phyloP scores from a whole-genome alignment of 176 grass and related monocot genomes.

The Cenchrus fungigraminus region DNA sequence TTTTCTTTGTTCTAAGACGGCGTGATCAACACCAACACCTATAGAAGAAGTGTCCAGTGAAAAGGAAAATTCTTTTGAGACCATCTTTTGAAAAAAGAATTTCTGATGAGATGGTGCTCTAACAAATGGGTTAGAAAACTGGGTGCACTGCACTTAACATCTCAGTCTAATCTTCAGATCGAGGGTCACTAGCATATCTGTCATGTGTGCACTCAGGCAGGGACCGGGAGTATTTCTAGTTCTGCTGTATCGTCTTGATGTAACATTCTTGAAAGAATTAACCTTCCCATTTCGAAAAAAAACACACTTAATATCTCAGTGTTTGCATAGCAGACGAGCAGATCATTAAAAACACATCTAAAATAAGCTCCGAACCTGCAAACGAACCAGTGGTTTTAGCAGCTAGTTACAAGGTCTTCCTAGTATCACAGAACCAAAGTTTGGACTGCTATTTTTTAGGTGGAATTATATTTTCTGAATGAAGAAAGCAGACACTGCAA shows the following conservation, averaged over 20 bases:
- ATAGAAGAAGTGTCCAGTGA: not conserved
- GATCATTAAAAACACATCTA: not conserved
- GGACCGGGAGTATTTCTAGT: no score
- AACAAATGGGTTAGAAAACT: not conserved
- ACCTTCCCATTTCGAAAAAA: no score
- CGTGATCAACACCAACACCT: not conserved
- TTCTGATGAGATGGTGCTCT: not conserved
- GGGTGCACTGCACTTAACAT: not conserved
- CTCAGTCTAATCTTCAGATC: no score
- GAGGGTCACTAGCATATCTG: no score
- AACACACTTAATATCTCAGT: not conserved
- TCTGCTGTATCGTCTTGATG: no score
- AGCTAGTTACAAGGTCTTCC: not conserved
- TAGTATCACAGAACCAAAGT: not conserved
- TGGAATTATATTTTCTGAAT: not conserved
- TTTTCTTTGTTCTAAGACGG: constrained; percentile 13
- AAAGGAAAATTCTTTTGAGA: constrained; percentile 3
- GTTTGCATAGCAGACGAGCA: not conserved
- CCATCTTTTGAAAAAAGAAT: constrained; percentile 10
- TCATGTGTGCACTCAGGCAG: no score
- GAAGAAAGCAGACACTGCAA: no score
- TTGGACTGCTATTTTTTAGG: not conserved
- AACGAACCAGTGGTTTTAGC: not conserved
- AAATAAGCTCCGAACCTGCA: not conserved
- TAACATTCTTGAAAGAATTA: no score